Base-by-base conservation (phyloP, 306 rosid species). In the peach (Prunus persica) region DNA sequence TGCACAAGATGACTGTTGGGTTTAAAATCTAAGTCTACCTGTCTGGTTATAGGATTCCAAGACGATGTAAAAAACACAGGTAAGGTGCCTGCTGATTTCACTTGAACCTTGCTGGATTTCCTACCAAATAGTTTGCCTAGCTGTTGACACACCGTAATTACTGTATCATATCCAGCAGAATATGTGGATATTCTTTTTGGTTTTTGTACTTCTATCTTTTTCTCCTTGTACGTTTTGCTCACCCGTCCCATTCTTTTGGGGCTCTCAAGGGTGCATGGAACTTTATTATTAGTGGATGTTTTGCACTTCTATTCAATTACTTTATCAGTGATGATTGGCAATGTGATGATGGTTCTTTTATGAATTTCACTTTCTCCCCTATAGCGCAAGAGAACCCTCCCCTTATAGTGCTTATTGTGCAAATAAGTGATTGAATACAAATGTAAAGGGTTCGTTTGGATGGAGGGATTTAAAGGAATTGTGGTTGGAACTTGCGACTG, bases 21-120 rank as follows among this genome's bases (percentile, higher is more conserved):
- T 77, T 73, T 81, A 83, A 79, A 69, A 68, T 82, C 82, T 79
- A 77, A 78, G 61, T 81, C 66, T 82, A 56, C 74, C 81, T 78
- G 77, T 76, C 70, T 45, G 71, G 78, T 65, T 87, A 78, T 82
- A 80, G 83, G 82, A 89, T 75, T 25, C 58, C 60, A 74, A 74
- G 52, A 81, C 85, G 87, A 83, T 89, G 86, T 84, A 78, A 79
- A 74, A 79, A 87, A 88, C 91, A 83, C 86, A 80, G 88, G 84
- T 56, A 83, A 82, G 76, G 65, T 76, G 81, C 85, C 75, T 80
- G 68, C 87, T 78, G 82, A 80, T 83, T 83, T 86, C 77, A 67
- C 84, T 65, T 68, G 79, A 85, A 85, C 81, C 65, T 85, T 77
- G 83, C 89, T 85, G 88, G 91, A 72, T 79, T 73, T 82, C 68